These are phyloP conservation scores for Dictyophora rubrovolvata DNA, from an alignment of 768 basidiomycete species.

Conservation along the genomic window DNA sequence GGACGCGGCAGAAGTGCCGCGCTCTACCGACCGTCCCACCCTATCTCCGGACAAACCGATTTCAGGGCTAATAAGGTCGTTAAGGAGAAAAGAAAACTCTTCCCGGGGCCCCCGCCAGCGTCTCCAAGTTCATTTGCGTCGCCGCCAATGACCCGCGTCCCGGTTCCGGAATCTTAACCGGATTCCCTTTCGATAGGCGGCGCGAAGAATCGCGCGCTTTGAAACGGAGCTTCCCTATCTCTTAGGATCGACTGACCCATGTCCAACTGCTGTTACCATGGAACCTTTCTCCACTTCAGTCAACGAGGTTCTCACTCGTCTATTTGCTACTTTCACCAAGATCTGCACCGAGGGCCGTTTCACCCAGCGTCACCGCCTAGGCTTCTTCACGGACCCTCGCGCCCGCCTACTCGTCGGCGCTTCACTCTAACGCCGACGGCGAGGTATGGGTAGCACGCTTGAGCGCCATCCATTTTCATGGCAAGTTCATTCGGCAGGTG, in stretches of 20 bases:
- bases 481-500: constrained; percentile 87
- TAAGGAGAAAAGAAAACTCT: no score
- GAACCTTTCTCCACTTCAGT: constrained; percentile 86
- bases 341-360: constrained; percentile 77
- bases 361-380: constrained; percentile 64
- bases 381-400: constrained; percentile 68
- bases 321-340: constrained; percentile 86
- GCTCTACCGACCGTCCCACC: no score
- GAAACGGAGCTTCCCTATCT: constrained; percentile 68
- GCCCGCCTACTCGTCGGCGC: constrained; percentile 68
- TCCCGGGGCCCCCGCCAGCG: no score
- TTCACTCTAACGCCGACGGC: constrained; percentile 48
- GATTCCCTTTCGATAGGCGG: no score
- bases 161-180: no score
- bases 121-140: no score
- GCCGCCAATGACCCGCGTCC: no score
- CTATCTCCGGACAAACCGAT: no score
- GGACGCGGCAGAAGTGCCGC: no score
- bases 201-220: constrained; percentile 53
- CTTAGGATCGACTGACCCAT: constrained; percentile 81
- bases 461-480: constrained; percentile 88
- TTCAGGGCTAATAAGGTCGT: no score
- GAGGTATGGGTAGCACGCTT: constrained; percentile 80
- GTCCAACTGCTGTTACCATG: constrained; percentile 81
- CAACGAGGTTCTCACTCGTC: constrained; percentile 79